Base-by-base conservation (phyloP, 2,329 filamentous ascomycete genomes). In the Herpotrichia juniperi region DNA sequence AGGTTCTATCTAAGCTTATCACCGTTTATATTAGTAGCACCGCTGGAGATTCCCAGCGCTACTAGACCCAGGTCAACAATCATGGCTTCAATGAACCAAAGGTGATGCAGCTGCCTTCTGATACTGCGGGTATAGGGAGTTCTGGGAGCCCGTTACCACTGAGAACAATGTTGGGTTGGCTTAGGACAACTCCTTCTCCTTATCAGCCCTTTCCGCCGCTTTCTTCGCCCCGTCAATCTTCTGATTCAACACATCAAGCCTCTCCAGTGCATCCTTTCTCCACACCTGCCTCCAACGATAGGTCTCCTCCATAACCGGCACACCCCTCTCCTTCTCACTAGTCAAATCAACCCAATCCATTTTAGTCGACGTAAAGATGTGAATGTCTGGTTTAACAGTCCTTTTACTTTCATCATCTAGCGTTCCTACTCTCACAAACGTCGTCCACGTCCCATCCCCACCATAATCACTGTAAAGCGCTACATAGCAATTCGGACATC, bases 371-470 rank as follows among this genome's bases (percentile, higher is more conserved):
- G 51, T 54, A 24, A 65, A 81, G 42, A 80, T 76, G 62, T 81
- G 77, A n/a, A 75, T 69, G 58, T 79, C 76, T 1, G 78, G 79
- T n/a, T 69, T 67, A 16, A 78, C 50, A 47, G 68, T 59, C 58
- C 68, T 67, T n/a, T n/a, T n/a, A n/a, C n/a, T n/a, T n/a, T n/a
- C n/a, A 19, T 58, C 51, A 60, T 81, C 79, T 40, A 81, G 66
- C 16, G 78, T 80, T 4, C 78, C 77, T 31, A 73, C 74, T 26
- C 76, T 71, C 14, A 81, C 56, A 53, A 73, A 78, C n/a, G 63
- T 61, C 26, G 74, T 43, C 46, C 66, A 40, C 7, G 60, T 58
- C 42, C 68, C 67, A 19, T 31, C 64, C 31, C 68, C 69, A n/a
- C 35, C 63, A 57, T 79, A 81, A 57, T 76, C 55, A 51, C 63